Conservation (phyloP, 371 early-diverging fungal genomes). For the Parasitella parasitica region DNA sequence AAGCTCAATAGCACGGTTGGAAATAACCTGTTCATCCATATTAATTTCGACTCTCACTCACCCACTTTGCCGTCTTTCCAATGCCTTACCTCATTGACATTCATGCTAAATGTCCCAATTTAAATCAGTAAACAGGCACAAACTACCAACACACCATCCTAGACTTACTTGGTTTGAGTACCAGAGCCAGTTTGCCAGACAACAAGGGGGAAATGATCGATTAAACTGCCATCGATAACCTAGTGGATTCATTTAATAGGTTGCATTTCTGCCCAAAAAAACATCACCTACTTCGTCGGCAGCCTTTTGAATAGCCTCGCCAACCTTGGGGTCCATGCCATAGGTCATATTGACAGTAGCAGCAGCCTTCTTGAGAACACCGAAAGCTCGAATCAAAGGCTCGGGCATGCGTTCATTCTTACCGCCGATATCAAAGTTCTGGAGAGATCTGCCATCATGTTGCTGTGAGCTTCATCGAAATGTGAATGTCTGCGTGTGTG, state of each 20-base stretch:
- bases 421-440: constrained; percentile 90
- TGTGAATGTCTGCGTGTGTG: background rate
- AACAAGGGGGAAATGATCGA: constrained; percentile 86
- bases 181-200: constrained; percentile 91
- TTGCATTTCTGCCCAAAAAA: background rate
- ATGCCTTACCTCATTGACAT: constrained; percentile 64
- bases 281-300: constrained; percentile 61
- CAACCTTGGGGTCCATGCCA: constrained; percentile 65
- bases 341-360: constrained; percentile 82
- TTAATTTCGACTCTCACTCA: background rate
- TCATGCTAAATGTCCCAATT: constrained; percentile 65
- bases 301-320: constrained; percentile 78
- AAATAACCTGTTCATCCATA: constrained; percentile 57
- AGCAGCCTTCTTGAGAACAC: constrained; percentile 85
- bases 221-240: constrained; percentile 79
- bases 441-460: constrained; percentile 46
- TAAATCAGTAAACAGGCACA: background rate
- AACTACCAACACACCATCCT: constrained; percentile 15
- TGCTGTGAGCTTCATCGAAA: background rate
- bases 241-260: background rate
- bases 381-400: constrained; percentile 83
- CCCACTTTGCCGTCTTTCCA: background rate
- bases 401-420: constrained; percentile 81
- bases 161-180: constrained; percentile 85
- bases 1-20: constrained; percentile 89